Conservation (phyloP, 1,139 yeast genomes). For the Hansenula sp. region DNA sequence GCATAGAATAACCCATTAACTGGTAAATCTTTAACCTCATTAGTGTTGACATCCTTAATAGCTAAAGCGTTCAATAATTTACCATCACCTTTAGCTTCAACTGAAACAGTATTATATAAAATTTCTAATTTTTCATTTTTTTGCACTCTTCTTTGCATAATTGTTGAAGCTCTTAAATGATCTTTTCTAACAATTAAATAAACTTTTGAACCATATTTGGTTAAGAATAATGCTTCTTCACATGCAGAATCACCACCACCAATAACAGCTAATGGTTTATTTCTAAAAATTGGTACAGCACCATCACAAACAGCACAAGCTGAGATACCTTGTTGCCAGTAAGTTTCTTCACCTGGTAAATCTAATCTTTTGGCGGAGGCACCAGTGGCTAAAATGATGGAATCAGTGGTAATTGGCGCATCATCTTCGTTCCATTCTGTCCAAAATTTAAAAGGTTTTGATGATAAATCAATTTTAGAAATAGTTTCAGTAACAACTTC, state of each 20-base stretch:
- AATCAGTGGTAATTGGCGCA: constrained; percentile 89
- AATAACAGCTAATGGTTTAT: constrained; percentile 93
- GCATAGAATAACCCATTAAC: constrained; percentile 97
- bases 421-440: constrained; percentile 87
- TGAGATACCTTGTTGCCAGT: constrained; percentile 98
- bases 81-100: constrained; percentile 92
- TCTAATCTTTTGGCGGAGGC: constrained; percentile 94
- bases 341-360: constrained; percentile 93
- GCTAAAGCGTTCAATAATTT: constrained; percentile 59
- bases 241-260: constrained; percentile 99
- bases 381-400: constrained; percentile 92
- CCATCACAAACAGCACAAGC: constrained; percentile 99
- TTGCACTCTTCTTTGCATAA: constrained; percentile 92
- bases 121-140: constrained; percentile 86
- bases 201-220: constrained; percentile 96
- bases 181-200: constrained; percentile 92
- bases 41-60: constrained; percentile 69
- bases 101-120: constrained; percentile 79
- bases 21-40: constrained; percentile 61
- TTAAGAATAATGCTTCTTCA: constrained; percentile 94
- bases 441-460: constrained; percentile 94
- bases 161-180: constrained; percentile 86
- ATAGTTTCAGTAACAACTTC: constrained; percentile 92
- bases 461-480: constrained; percentile 81
- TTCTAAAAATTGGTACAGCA: constrained; percentile 97